Percentiles rank a stretch among this genome's conserved stretches.
Evolutionary conservation across 148 eudicot genomes (phyloP).

Genomic region (Simmondsia chinensis): DNA sequence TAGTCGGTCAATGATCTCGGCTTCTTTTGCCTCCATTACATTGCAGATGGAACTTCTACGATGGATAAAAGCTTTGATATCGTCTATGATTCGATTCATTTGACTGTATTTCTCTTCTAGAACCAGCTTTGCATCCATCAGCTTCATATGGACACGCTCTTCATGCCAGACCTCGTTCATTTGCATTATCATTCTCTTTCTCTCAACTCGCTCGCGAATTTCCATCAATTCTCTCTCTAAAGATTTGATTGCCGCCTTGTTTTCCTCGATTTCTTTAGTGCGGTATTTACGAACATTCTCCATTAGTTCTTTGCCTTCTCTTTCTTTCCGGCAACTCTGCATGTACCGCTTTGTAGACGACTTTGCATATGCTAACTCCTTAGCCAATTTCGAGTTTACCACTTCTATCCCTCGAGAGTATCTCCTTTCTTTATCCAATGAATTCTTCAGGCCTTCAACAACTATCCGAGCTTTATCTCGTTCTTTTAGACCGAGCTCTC

Average conservation of each 20-base stretch:
- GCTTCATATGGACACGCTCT: conserved; percentile 69
- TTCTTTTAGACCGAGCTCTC: conserved; percentile 79
- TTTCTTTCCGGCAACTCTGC: conserved; percentile 76
- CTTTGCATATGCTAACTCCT: conserved; percentile 62
- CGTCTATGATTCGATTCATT: conserved; percentile 4
- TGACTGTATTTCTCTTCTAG: conserved; percentile 37
- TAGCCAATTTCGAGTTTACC: conserved; percentile 70
- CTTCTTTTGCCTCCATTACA: too few species aligned
- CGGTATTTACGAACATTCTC: conserved; percentile 44
- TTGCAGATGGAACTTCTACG: too few species aligned
- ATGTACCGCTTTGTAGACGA: conserved; percentile 46
- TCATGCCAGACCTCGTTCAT: conserved; percentile 58
- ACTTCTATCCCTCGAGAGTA: conserved; percentile 63
- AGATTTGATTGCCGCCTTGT: conserved; percentile 19
- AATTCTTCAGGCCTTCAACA: conserved; percentile 66
- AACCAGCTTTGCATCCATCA: conserved; percentile 42
- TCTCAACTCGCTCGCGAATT: conserved; percentile 33
- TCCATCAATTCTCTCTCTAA: conserved; percentile 7
- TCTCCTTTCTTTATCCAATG: conserved; percentile 62
- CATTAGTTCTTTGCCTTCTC: conserved; percentile 56
- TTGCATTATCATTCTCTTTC: conserved; percentile 54
- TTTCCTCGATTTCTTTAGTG: conserved; percentile 31
- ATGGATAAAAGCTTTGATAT: conserved; percentile 2
- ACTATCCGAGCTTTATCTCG: conserved; percentile 82
- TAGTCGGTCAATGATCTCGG: too few species aligned